Conservation (phyloP, 116 monocot species). For the Papilionanthe hybrid region DNA sequence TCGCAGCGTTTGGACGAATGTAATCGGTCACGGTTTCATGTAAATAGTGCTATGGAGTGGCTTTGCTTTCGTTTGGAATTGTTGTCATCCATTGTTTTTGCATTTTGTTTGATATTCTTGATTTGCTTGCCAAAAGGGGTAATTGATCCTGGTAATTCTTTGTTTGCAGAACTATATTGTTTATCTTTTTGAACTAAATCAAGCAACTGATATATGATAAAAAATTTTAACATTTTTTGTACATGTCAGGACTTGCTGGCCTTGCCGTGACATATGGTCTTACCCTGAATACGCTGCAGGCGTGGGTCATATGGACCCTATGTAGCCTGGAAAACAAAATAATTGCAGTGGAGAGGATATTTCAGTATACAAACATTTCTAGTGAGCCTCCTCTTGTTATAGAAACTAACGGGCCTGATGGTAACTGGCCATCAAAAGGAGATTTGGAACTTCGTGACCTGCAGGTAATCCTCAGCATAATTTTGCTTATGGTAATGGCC, state of each 20-base stretch:
- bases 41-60: conserved; percentile 68
- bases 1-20: conserved; percentile 48
- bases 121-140: conserved; percentile 55
- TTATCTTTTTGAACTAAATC: background rate
- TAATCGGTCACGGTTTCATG: conserved; percentile 70
- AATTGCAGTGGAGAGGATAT: conserved; percentile 78
- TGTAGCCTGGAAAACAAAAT: conserved; percentile 76
- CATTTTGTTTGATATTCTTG: conserved; percentile 75
- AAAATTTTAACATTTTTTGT: background rate
- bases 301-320: conserved; percentile 58
- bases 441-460: conserved; percentile 48
- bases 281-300: conserved; percentile 61
- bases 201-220: background rate
- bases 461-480: conserved; percentile 37
- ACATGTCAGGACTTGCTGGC: conserved; percentile 58
- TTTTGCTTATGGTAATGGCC: background rate
- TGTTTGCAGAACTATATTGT: background rate
- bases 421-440: conserved; percentile 63
- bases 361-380: conserved; percentile 65
- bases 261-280: conserved; percentile 81
- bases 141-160: conserved; percentile 67
- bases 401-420: conserved; percentile 34
- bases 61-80: conserved; percentile 67
- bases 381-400: conserved; percentile 71
- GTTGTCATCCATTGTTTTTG: conserved; percentile 60